Conservation (phyloP, 306 rosid genomes). For the Lotus japonicus region DNA sequence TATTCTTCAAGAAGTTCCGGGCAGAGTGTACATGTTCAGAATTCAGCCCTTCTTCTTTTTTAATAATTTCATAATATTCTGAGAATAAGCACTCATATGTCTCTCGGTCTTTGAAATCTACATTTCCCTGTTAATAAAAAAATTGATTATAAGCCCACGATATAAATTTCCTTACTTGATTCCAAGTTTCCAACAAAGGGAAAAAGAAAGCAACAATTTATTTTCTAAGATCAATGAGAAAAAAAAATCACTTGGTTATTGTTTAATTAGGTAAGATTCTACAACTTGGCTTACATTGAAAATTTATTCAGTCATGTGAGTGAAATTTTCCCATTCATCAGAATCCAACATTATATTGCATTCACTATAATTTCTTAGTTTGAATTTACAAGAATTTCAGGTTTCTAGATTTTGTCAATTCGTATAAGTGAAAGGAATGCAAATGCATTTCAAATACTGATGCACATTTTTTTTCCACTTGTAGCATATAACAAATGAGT, state of each 20-base stretch:
- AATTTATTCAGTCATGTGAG: conserved; percentile 12
- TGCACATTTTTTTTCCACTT: not conserved
- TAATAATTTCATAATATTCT: conserved; percentile 49
- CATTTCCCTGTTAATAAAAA: conserved; percentile 33
- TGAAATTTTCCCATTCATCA: conserved; percentile 8
- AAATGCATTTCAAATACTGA: not conserved
- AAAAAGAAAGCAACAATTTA: not conserved
- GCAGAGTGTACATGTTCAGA: conserved; percentile 30
- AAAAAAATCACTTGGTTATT: not conserved
- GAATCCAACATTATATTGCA: not conserved
- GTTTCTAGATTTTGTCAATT: not conserved
- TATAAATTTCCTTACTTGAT: not conserved
- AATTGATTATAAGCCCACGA: not conserved
- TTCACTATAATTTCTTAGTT: not conserved
- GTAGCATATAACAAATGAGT: not conserved
- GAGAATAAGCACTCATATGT: conserved; percentile 48
- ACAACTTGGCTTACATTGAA: not conserved
- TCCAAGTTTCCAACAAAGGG: not conserved
- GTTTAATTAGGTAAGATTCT: not conserved
- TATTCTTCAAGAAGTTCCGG: conserved; percentile 30
- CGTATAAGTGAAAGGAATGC: not conserved
- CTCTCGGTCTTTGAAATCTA: conserved; percentile 49
- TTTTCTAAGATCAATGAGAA: not conserved
- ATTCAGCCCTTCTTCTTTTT: conserved; percentile 47
- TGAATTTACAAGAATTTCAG: not conserved